Conservation (phyloP, 176 grass and related monocot genomes). For the Carex pumila region DNA sequence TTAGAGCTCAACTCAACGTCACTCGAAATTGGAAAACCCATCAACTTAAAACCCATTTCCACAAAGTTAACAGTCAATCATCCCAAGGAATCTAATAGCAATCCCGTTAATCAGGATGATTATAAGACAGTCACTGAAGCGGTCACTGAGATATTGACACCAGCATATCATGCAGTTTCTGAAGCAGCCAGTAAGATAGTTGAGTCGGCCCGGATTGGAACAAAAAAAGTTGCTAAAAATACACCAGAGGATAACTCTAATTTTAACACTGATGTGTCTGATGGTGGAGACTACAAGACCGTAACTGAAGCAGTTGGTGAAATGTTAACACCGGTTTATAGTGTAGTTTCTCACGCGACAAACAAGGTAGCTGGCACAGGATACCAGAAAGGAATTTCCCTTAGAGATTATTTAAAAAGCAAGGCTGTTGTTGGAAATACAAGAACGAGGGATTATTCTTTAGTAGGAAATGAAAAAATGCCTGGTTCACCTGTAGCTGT, state of each 20-base stretch:
- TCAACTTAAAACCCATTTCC: constrained; percentile 9
- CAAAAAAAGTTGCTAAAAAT: neutral
- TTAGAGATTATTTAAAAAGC: constrained; percentile 2
- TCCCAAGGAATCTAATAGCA: neutral
- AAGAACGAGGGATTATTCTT: neutral
- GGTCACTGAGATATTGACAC: constrained; percentile 26
- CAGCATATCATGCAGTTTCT: constrained; percentile 14
- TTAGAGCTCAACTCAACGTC: neutral
- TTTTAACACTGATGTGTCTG: neutral
- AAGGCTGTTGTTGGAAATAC: constrained; percentile 8
- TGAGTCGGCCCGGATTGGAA: constrained; percentile 13
- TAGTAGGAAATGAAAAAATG: neutral
- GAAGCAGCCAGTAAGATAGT: constrained; percentile 34
- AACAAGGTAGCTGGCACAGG: neutral
- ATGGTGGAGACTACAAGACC: constrained; percentile 1
- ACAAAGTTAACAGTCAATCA: neutral
- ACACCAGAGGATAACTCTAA: neutral
- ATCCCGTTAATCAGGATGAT: neutral
- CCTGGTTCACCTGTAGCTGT: neutral
- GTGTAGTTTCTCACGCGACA: neutral
- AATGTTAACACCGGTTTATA: neutral
- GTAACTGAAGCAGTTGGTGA: constrained; percentile 6
- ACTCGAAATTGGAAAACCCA: neutral
- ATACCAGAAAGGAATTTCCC: neutral
- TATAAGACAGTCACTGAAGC: constrained; percentile 20